Conservation (phyloP, 2,329 filamentous ascomycete genomes). For the Pseudopithomyces chartarum region DNA sequence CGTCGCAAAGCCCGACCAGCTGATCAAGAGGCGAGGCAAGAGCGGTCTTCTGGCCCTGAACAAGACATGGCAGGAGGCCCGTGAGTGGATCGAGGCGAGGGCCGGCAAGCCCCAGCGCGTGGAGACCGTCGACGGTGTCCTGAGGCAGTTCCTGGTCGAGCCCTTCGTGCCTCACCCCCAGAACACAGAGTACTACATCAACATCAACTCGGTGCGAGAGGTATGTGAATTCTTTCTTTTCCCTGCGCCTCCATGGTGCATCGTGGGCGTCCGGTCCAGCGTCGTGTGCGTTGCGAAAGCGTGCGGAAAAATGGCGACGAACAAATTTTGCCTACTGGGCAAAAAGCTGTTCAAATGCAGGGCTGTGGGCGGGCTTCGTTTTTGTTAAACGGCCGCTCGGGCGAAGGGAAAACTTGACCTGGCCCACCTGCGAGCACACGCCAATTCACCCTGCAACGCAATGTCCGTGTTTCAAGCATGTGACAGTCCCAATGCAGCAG, state of each 20-base stretch:
- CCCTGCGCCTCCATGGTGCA: constrained; percentile 13
- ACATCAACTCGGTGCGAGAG: constrained; percentile 99
- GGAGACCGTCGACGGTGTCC: constrained; percentile 84
- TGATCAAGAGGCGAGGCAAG: constrained; percentile 99
- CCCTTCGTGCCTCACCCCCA: constrained; percentile 96
- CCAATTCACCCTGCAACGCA: constrained; percentile 31
- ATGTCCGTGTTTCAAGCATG: constrained; percentile 42
- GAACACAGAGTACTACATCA: constrained; percentile 99
- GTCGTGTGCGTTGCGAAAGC: background rate
- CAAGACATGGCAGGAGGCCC: constrained; percentile 94
- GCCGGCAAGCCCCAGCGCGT: constrained; percentile 93
- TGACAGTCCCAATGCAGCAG: constrained; percentile 23
- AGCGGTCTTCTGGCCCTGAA: constrained; percentile 94
- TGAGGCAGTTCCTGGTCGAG: constrained; percentile 97
- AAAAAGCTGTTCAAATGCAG: constrained; percentile 19
- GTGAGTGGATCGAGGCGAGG: constrained; percentile 89
- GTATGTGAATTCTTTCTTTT: constrained; percentile 66
- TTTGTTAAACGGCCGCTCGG: constrained; percentile 46
- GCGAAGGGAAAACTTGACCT: constrained; percentile 45
- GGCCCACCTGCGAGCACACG: constrained; percentile 45
- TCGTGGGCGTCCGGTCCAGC: background rate
- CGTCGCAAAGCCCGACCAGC: constrained; percentile 98
- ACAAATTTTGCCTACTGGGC: constrained; percentile 6
- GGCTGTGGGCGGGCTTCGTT: constrained; percentile 30
- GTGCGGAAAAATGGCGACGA: background rate